A percentile compares a stretch with the other conserved stretches of the same genome.
These are phyloP conservation scores for Pholiota conissans DNA, from an alignment of 768 basidiomycete genomes.

Conservation along the genomic window DNA sequence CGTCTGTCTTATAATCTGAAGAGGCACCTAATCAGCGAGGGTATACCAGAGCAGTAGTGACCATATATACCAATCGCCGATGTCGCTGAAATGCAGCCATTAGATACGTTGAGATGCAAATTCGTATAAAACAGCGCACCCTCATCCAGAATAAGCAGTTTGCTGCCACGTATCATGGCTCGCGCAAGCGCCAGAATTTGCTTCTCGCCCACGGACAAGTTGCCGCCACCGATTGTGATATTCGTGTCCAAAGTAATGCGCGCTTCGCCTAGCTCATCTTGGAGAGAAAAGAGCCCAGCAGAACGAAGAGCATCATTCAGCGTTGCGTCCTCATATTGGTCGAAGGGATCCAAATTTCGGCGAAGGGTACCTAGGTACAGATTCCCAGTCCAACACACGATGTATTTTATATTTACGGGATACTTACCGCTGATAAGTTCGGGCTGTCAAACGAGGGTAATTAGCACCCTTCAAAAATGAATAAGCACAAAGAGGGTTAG, in stretches of 20 bases:
- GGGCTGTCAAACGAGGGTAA: conserved; percentile 22
- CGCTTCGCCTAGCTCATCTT: neutral
- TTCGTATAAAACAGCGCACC: too few species aligned
- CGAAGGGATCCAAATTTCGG: neutral
- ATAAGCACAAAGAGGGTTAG: neutral
- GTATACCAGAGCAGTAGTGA: conserved; percentile 5
- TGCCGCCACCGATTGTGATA: neutral
- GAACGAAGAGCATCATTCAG: neutral
- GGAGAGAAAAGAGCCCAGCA: conserved; percentile 1
- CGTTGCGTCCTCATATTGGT: neutral
- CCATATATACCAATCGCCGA: conserved; percentile 51
- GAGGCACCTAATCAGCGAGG: neutral
- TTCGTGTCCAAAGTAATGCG: neutral
- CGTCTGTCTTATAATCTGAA: conserved; percentile 62
- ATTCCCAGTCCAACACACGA: too few species aligned
- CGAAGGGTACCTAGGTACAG: neutral
- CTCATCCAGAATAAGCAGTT: conserved; percentile 4
- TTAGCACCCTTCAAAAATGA: conserved; percentile 27
- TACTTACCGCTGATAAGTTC: neutral
- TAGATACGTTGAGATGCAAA: too few species aligned
- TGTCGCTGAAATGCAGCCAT: conserved; percentile 31
- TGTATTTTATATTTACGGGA: neutral
- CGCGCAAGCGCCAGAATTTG: conserved; percentile 1
- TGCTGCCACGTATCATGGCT: neutral
- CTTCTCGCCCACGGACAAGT: neutral